Evolutionary conservation across 1,284 basidiomycete genomes (phyloP).

Genomic region (Anthracocystis setariae): DNA sequence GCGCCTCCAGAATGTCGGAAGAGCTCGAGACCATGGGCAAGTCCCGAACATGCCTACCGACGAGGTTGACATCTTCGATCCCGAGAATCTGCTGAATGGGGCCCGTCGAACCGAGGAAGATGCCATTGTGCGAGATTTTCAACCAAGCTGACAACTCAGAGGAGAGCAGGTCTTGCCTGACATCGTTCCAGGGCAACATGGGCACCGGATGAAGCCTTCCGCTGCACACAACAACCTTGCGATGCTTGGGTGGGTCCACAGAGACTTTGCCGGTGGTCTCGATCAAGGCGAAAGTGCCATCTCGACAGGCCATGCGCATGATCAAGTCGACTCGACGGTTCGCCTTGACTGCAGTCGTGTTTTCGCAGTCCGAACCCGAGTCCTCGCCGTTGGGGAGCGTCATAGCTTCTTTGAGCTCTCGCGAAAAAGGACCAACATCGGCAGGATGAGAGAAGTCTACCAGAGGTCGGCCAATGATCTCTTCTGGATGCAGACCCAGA

Average conservation of each 20-base stretch:
- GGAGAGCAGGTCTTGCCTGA: conserved; percentile 30
- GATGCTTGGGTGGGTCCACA: conserved; percentile 48
- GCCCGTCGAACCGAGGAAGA: conserved; percentile 46
- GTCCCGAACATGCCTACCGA: conserved; percentile 45
- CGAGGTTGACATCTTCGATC: conserved; percentile 41
- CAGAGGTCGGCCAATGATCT: conserved; percentile 81
- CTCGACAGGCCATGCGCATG: conserved; percentile 48
- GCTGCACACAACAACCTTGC: conserved; percentile 50
- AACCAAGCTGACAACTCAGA: conserved; percentile 40
- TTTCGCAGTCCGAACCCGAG: conserved; percentile 21
- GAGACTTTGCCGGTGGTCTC: conserved; percentile 47
- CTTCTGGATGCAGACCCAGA: conserved; percentile 71
- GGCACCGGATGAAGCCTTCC: conserved; percentile 46
- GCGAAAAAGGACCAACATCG: conserved; percentile 87
- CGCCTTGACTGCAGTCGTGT: conserved; percentile 30
- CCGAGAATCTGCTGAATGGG: conserved; percentile 44
- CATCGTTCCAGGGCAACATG: conserved; percentile 51
- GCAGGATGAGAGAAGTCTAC: conserved; percentile 84
- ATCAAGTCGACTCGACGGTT: conserved; percentile 40
- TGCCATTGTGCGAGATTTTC: conserved; percentile 50
- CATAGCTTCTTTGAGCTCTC: conserved; percentile 83
- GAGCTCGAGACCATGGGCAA: conserved; percentile 51
- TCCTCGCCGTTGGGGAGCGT: conserved; percentile 25
- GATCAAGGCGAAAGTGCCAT: conserved; percentile 41
- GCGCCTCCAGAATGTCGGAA: conserved; percentile 39